Evolutionary conservation across 306 rosid genomes (phyloP).

Genomic region (Cicer yamashitae): DNA sequence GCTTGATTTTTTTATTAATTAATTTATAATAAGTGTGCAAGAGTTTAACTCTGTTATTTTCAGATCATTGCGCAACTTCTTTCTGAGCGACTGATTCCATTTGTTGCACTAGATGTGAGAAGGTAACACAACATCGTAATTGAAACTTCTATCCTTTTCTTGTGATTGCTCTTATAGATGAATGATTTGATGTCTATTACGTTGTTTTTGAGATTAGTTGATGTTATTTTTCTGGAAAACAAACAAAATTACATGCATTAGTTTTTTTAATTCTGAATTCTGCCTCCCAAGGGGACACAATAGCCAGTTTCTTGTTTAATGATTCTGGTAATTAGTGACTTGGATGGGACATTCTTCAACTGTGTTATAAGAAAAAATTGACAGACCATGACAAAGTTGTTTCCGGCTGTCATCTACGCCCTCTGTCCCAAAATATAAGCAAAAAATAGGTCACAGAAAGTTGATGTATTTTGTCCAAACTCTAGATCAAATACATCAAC

Average conservation of each 20-base stretch:
- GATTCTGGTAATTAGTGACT: constrained; percentile 13
- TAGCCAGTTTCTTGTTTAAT: constrained; percentile 3
- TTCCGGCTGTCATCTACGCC: too few species aligned
- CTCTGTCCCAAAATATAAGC: too few species aligned
- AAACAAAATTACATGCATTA: neutral
- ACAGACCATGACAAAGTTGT: neutral
- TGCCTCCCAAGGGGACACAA: too few species aligned
- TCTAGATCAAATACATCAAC: too few species aligned
- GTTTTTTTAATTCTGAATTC: neutral
- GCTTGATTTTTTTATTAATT: constrained; percentile 31
- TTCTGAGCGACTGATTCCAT: constrained; percentile 96
- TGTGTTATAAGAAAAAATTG: neutral
- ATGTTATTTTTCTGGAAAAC: constrained; percentile 30
- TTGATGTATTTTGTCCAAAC: too few species aligned
- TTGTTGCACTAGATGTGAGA: constrained; percentile 99
- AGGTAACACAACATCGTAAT: constrained; percentile 59
- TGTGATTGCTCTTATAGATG: constrained; percentile 23
- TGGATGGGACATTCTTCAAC: constrained; percentile 13
- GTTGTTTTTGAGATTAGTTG: constrained; percentile 18
- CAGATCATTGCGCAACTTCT: constrained; percentile 99
- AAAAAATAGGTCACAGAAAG: too few species aligned
- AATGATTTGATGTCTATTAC: constrained; percentile 10
- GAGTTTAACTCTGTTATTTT: constrained; percentile 42
- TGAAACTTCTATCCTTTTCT: constrained; percentile 35
- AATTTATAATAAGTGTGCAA: constrained; percentile 23